Evolutionary conservation across 352 stramenopile species (phyloP).

Genomic region (Pythium phragmiticola): DNA sequence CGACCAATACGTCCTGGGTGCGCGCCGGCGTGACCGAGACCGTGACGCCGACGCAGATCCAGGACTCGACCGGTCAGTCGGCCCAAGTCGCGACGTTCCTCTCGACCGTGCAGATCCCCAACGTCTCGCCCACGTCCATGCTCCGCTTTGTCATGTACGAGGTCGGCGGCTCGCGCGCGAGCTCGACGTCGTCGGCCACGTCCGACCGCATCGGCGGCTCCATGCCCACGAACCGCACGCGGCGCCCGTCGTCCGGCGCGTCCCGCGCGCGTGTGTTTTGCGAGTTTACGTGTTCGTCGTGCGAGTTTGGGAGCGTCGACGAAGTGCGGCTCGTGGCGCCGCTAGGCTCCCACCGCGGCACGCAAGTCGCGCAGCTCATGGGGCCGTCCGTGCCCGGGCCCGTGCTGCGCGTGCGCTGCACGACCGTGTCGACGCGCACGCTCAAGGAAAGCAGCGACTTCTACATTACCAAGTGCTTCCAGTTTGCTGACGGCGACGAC

Average conservation of each 20-base stretch:
- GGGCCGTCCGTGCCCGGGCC: constrained; percentile 24
- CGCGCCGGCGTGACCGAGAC: constrained; percentile 79
- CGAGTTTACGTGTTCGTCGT: constrained; percentile 70
- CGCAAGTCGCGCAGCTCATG: constrained; percentile 26
- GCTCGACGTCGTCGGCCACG: constrained; percentile 24
- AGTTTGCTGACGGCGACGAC: constrained; percentile 67
- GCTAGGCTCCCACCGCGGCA: constrained; percentile 46
- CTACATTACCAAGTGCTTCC: constrained; percentile 79
- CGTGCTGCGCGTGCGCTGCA: constrained; percentile 63
- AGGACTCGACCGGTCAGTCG: constrained; percentile 13
- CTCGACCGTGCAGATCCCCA: constrained; percentile 75
- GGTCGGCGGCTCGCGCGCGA: constrained; percentile 43
- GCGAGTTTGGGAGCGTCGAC: constrained; percentile 52
- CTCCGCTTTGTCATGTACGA: constrained; percentile 85
- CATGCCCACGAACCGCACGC: background rate
- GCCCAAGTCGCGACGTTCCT: constrained; percentile 72
- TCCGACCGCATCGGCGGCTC: constrained; percentile 16
- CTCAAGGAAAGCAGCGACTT: constrained; percentile 77
- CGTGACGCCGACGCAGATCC: constrained; percentile 60
- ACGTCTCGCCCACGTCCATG: constrained; percentile 59
- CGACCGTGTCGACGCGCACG: constrained; percentile 69
- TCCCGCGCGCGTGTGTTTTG: constrained; percentile 73
- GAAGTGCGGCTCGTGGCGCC: constrained; percentile 62
- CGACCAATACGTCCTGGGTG: constrained; percentile 52
- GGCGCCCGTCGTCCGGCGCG: constrained; percentile 36